phyloP scores from a whole-genome alignment of 306 rosid species.

The Lathyrus oleraceus region DNA sequence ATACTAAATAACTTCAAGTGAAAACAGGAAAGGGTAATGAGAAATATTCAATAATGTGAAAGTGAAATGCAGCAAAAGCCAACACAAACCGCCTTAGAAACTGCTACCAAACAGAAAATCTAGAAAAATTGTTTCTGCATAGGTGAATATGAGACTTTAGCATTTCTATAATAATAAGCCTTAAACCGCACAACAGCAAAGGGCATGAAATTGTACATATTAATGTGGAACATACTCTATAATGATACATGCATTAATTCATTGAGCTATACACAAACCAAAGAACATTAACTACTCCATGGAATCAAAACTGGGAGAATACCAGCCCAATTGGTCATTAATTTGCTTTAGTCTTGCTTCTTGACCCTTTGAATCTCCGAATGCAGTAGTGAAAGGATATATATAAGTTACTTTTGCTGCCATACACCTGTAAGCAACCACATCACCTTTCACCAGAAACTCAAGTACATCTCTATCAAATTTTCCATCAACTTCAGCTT shows the following conservation, averaged over 20 bases:
- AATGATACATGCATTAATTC: conserved; percentile 9
- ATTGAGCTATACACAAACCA: conserved; percentile 16
- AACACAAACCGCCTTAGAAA: conserved; percentile 1
- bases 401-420: conserved; percentile 79
- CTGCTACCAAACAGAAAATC: background rate
- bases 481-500: conserved; percentile 90
- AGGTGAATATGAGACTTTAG: background rate
- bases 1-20: background rate
- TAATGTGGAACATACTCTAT: background rate
- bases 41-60: background rate
- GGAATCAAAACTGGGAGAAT: conserved; percentile 88
- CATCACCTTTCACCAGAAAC: conserved; percentile 86
- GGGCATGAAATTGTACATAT: conserved; percentile 2
- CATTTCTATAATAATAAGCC: background rate
- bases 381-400: conserved; percentile 91
- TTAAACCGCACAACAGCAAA: conserved; percentile 20
- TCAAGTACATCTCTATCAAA: conserved; percentile 80
- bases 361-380: conserved; percentile 94
- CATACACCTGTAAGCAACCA: conserved; percentile 72
- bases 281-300: conserved; percentile 47
- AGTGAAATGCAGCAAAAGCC: conserved; percentile 5
- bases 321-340: conserved; percentile 74
- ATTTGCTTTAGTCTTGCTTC: conserved; percentile 77
- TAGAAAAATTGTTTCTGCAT: background rate
- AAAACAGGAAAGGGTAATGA: background rate